Base-by-base conservation (phyloP, 352 stramenopile species). In the Phytopythium helicoides region DNA sequence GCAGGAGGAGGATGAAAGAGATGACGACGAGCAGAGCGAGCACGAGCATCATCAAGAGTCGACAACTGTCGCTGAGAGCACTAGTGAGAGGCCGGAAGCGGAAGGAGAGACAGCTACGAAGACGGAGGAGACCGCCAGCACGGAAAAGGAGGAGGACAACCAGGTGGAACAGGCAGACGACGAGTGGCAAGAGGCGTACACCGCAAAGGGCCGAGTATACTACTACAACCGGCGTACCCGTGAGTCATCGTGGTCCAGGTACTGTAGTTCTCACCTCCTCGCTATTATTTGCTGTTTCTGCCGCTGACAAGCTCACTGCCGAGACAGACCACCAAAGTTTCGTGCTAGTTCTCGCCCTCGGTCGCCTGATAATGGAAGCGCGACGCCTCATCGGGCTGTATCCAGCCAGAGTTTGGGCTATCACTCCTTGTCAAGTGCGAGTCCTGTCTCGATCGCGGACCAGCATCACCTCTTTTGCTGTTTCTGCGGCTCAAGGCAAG, bases 151-250 rank as follows among this genome's bases (percentile, higher is more conserved):
- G 0, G 49, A 60, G 9, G 26, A 67, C 18, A 46, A 64, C 23
- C 14, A 66, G 10, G 56, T 57, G 26, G 36, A 65, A 7, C 35
- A 62, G 26, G 25, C 14, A 10, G 48, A 65, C 7, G 71, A 85
- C 52, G 81, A 92, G 47, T 94, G 85, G 85, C 76, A 89, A 36
- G 78, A 92, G 54, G 85, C 85, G 6, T 94, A 84, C 54, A 94
- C 85, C 1, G 85, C 78, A 1, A 90, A 92, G 61, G 85, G 85
- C 1, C 74, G 81, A n/a, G 83, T 92, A 0, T 94, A 94, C 60
- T 94, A 92, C 69, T 94, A 94, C 74, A 94, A 94, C 39, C 78
- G 82, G 19, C 75, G 79, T 36, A 92, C 85, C 3, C 75, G 85
- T 40, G 85, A 94, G 60, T 92, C 85, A 9, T 92, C 82, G 9